These are phyloP conservation scores for Pyrenophora seminiperda DNA, from an alignment of 2,329 filamentous ascomycete species.

Conservation along the genomic window DNA sequence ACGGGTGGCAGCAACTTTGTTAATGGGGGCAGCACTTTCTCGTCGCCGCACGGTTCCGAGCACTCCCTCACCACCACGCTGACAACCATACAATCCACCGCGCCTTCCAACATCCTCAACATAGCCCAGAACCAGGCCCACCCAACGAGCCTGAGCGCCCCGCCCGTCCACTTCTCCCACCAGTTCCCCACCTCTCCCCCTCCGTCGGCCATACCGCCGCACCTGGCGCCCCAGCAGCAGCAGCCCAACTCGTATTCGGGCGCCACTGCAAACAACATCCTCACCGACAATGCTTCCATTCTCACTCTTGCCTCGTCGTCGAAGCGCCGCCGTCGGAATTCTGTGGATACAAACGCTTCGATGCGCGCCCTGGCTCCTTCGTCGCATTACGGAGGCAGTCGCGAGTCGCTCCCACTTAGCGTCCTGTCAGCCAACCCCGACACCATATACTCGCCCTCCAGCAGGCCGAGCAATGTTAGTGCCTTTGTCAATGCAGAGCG, in stretches of 20 bases:
- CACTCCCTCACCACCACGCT: constrained; percentile 81
- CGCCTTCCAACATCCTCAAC: constrained; percentile 59
- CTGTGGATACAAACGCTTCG: constrained; percentile 83
- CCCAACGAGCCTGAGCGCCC: constrained; percentile 43
- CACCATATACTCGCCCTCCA: constrained; percentile 58
- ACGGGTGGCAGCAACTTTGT: constrained; percentile 67
- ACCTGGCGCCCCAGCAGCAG: constrained; percentile 62
- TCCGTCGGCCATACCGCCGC: constrained; percentile 73
- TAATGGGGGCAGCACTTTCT: constrained; percentile 78
- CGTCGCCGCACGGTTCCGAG: constrained; percentile 79
- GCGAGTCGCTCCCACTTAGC: constrained; percentile 78
- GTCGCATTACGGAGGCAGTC: constrained; percentile 79
- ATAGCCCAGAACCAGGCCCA: constrained; percentile 37
- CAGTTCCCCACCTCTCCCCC: constrained; percentile 61
- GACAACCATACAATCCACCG: constrained; percentile 80
- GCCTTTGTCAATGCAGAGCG: constrained; percentile 66
- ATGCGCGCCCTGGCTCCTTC: constrained; percentile 83
- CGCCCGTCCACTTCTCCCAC: constrained; percentile 61
- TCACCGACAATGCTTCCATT: constrained; percentile 86
- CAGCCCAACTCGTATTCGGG: constrained; percentile 74
- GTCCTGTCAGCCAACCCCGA: constrained; percentile 71
- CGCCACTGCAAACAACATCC: constrained; percentile 80
- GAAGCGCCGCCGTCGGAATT: constrained; percentile 75
- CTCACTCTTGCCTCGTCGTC: constrained; percentile 82
- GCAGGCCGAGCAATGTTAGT: constrained; percentile 57